Conservation (phyloP, 208 protist species). For the Herpetomonas muscarum region DNA sequence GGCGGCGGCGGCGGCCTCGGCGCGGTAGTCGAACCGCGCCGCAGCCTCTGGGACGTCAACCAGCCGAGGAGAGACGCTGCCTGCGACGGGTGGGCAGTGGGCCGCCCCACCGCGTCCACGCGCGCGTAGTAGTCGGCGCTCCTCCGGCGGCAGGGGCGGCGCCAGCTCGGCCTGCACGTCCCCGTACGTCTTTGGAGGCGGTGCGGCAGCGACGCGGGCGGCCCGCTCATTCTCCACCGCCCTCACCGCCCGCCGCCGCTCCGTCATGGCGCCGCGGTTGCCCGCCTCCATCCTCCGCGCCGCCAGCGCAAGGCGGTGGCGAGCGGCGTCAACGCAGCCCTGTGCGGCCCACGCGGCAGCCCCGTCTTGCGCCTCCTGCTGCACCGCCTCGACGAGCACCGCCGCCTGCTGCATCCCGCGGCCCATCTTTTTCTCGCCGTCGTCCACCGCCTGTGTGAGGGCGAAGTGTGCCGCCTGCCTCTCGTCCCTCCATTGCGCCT, state of each 20-base stretch:
- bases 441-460: constrained; percentile 26
- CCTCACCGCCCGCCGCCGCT: constrained; percentile 25
- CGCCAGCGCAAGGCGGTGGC: constrained; percentile 46
- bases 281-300: constrained; percentile 19
- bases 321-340: constrained; percentile 33
- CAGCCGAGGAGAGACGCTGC: not conserved
- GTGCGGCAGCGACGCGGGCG: constrained; percentile 16
- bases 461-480: constrained; percentile 14
- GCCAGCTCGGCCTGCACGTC: constrained; percentile 17
- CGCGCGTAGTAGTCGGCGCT: not conserved
- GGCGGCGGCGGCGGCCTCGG: not conserved
- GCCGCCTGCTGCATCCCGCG: constrained; percentile 32
- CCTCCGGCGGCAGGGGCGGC: constrained; percentile 2
- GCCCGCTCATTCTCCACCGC: constrained; percentile 14
- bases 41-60: not conserved
- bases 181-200: constrained; percentile 2
- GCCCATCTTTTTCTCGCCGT: constrained; percentile 16
- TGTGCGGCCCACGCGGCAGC: constrained; percentile 55
- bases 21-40: not conserved
- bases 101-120: not conserved
- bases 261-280: constrained; percentile 8
- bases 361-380: constrained; percentile 22
- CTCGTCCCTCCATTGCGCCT: constrained; percentile 30
- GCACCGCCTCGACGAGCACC: constrained; percentile 2
- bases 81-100: not conserved